phyloP scores from a whole-genome alignment of 2,329 filamentous ascomycete species.

The Allantophomopsis cytisporea region DNA sequence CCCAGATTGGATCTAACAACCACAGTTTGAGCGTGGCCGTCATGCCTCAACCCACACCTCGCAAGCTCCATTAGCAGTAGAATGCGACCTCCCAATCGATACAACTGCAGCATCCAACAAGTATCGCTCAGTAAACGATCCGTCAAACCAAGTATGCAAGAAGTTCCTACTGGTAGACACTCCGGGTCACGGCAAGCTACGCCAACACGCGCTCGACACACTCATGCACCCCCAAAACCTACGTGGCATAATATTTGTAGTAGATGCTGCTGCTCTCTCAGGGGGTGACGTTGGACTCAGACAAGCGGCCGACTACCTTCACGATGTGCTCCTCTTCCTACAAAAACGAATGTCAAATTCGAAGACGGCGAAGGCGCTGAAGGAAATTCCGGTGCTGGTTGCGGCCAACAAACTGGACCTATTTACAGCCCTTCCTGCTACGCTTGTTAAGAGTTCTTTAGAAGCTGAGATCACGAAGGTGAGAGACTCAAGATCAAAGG shows the following conservation, averaged over 20 bases:
- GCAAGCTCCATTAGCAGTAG: conserved; percentile 41
- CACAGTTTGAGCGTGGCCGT: conserved; percentile 37
- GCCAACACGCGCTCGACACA: conserved; percentile 47
- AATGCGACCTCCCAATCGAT: conserved; percentile 38
- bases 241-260: conserved; percentile 68
- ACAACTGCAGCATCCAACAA: conserved; percentile 40
- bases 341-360: conserved; percentile 55
- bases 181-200: conserved; percentile 89
- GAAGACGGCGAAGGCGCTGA: conserved; percentile 41
- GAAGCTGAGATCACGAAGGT: conserved; percentile 75
- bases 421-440: conserved; percentile 78
- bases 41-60: conserved; percentile 38
- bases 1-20: conserved; percentile 1
- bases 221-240: conserved; percentile 35
- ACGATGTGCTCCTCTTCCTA: conserved; percentile 73
- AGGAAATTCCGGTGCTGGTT: conserved; percentile 61
- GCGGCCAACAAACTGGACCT: conserved; percentile 94
- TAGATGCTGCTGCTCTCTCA: conserved; percentile 65
- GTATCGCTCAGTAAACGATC: conserved; percentile 54
- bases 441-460: conserved; percentile 59
- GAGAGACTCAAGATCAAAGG: conserved; percentile 63
- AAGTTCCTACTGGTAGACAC: conserved; percentile 77
- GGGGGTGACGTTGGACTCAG: conserved; percentile 44
- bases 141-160: conserved; percentile 40
- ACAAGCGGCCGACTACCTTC: conserved; percentile 70